Conservation (phyloP, 1,284 basidiomycete genomes). For the Puccinia horiana region DNA sequence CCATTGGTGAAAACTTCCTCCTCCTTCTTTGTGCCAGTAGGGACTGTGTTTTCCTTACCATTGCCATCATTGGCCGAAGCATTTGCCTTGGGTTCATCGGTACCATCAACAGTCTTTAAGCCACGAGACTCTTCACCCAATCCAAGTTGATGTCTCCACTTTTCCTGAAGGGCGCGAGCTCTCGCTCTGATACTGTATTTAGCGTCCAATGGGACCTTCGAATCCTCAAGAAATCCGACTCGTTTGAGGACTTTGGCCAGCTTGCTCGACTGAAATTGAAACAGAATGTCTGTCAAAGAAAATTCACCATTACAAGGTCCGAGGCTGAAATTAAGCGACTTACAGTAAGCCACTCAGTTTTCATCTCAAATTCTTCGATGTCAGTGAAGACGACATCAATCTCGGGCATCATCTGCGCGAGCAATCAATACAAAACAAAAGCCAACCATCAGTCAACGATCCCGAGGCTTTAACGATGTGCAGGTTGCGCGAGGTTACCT, state of each 20-base stretch:
- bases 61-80: background rate
- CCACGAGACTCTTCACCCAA: slow-evolving; percentile 32
- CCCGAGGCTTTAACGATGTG: too few species aligned
- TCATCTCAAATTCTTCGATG: slow-evolving; percentile 49
- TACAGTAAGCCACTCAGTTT: slow-evolving; percentile 49
- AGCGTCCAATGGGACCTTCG: slow-evolving; percentile 34
- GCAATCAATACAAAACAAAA: background rate
- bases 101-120: background rate
- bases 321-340: background rate
- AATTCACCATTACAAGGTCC: background rate
- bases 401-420: slow-evolving; percentile 48
- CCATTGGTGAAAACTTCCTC: slow-evolving; percentile 5
- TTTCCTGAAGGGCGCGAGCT: slow-evolving; percentile 44
- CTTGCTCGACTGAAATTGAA: slow-evolving; percentile 42
- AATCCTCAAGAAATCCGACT: slow-evolving; percentile 39
- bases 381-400: slow-evolving; percentile 46
- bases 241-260: slow-evolving; percentile 49
- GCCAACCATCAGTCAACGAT: background rate
- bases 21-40: background rate
- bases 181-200: slow-evolving; percentile 41
- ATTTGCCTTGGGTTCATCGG: background rate
- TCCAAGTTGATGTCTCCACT: slow-evolving; percentile 40
- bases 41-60: slow-evolving; percentile 1
- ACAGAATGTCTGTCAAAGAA: background rate
- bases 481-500: slow-evolving; percentile 52